Evolutionary conservation across 2,329 filamentous ascomycete genomes (phyloP).

Genomic region (Cercospora janseana): DNA sequence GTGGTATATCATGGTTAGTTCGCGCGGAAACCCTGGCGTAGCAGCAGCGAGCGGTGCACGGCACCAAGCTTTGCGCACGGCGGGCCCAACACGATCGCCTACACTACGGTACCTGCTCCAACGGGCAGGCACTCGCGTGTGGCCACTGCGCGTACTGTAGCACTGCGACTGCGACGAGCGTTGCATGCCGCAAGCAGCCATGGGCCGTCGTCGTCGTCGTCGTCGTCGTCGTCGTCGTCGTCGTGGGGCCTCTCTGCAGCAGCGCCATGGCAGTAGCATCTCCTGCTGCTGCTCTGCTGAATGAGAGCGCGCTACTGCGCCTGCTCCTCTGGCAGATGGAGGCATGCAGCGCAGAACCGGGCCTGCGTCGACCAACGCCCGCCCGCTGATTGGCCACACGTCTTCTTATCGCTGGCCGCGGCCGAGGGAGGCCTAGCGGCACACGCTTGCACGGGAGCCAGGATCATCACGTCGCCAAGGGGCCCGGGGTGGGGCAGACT

Average conservation of each 20-base stretch:
- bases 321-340: conserved; percentile 3
- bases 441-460: not conserved
- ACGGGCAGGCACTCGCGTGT: conserved; percentile 10
- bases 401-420: not conserved
- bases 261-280: not conserved
- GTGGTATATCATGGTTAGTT: conserved; percentile 3
- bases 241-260: no score
- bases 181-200: no score
- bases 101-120: not conserved
- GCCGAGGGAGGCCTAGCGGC: conserved; percentile 2
- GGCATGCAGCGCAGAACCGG: not conserved
- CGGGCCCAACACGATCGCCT: conserved; percentile 3
- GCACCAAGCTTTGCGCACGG: conserved; percentile 9
- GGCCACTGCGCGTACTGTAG: no score
- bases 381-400: not conserved
- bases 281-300: not conserved
- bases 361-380: not conserved
- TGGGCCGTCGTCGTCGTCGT: no score
- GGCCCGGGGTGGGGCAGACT: not conserved
- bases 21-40: conserved; percentile 4
- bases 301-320: conserved; percentile 8
- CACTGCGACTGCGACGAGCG: no score
- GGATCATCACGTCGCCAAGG: conserved; percentile 2
- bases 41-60: conserved; percentile 2
- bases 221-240: no score